Evolutionary conservation across 495 filamentous ascomycete species (phyloP).

Genomic region (Chaetomium cochliodes): DNA sequence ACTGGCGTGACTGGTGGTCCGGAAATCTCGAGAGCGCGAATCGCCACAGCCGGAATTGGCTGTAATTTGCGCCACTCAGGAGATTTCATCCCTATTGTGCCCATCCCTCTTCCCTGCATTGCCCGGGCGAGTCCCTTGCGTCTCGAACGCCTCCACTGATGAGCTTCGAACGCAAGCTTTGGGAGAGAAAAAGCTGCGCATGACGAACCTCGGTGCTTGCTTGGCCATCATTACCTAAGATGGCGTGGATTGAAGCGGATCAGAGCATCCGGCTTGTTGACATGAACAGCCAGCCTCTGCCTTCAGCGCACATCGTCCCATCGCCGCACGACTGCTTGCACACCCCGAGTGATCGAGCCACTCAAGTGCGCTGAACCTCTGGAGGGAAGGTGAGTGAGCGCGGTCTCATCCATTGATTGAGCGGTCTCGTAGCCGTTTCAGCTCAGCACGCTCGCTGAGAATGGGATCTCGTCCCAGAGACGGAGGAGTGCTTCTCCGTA

Average conservation of each 20-base stretch:
- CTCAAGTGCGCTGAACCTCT: not conserved
- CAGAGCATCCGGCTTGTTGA: too few relatives aligned
- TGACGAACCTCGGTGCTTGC: not conserved
- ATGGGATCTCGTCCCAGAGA: not conserved
- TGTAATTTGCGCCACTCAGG: constrained; percentile 16
- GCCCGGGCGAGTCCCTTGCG: too few relatives aligned
- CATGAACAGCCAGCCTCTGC: not conserved
- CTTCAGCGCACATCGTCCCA: constrained; percentile 8
- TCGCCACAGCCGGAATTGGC: constrained; percentile 4
- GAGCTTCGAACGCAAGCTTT: not conserved
- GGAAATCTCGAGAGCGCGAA: not conserved
- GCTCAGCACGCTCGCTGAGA: not conserved
- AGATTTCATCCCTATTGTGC: not conserved
- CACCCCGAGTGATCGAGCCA: not conserved
- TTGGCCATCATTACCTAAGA: not conserved
- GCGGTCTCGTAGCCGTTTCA: too few relatives aligned
- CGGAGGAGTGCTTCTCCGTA: constrained; percentile 9
- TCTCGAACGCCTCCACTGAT: not conserved
- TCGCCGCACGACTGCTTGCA: constrained; percentile 16
- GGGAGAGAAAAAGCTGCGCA: not conserved
- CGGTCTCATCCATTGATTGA: not conserved
- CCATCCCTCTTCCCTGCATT: constrained; percentile 1
- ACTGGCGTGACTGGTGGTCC: not conserved
- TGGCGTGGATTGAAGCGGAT: not conserved
- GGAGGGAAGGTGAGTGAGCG: not conserved